phyloP scores from a whole-genome alignment of 768 basidiomycete genomes.

The Austroboletus festivus region DNA sequence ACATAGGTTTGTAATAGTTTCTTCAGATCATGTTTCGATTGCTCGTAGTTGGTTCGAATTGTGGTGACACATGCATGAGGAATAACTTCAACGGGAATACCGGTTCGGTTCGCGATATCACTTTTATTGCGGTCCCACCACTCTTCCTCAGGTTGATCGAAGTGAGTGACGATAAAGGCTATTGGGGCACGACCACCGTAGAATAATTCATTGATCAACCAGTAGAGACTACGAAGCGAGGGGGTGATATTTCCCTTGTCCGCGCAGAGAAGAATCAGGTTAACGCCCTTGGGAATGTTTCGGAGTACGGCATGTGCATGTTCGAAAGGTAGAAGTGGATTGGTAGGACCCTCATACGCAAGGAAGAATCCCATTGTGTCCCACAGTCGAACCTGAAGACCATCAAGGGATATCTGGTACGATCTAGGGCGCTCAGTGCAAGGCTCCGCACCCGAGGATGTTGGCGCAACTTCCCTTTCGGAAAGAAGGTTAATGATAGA shows the following conservation, averaged over 20 bases:
- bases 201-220: too few relatives aligned
- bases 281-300: constrained; percentile 26
- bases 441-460: too few relatives aligned
- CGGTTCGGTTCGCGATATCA: constrained; percentile 3
- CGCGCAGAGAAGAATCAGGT: too few relatives aligned
- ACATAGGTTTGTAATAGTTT: background rate
- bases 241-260: too few relatives aligned
- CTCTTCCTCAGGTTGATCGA: constrained; percentile 22
- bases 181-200: constrained; percentile 33
- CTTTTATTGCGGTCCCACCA: constrained; percentile 34
- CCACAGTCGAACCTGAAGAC: constrained; percentile 14
- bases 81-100: background rate
- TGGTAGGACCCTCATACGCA: background rate
- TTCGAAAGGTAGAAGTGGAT: constrained; percentile 9
- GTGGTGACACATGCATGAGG: background rate
- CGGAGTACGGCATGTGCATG: constrained; percentile 27
- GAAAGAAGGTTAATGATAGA: constrained; percentile 21
- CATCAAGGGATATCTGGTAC: background rate
- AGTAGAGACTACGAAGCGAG: too few relatives aligned
- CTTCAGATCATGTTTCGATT: background rate
- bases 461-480: too few relatives aligned
- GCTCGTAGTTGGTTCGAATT: background rate
- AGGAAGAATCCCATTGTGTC: constrained; percentile 28
- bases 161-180: constrained; percentile 33
- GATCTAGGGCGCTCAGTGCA: too few relatives aligned